These are phyloP conservation scores for Camellia oleifera DNA, from an alignment of 179 eudicot genomes.

Conservation along the genomic window DNA sequence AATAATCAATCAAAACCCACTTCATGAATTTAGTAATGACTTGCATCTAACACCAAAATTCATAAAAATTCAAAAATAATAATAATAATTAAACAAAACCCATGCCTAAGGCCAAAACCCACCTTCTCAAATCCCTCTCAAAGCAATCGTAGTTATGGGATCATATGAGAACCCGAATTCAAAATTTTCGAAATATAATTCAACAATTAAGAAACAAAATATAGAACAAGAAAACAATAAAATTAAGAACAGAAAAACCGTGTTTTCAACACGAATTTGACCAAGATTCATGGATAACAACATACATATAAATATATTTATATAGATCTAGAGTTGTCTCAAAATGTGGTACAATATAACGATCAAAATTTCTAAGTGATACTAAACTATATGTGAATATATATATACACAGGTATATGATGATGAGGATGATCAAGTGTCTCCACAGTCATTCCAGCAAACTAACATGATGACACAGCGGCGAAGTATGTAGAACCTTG, in stretches of 20 bases:
- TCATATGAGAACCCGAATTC: no score
- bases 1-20: no score
- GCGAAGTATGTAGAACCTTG: conserved; percentile 19
- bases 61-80: no score
- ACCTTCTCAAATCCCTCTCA: no score
- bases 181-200: no score
- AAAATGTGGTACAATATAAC: not conserved
- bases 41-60: no score
- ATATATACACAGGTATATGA: not conserved
- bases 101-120: not conserved
- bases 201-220: no score
- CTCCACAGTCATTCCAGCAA: conserved; percentile 16
- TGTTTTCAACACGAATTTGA: no score
- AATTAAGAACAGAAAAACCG: no score
- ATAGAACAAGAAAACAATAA: no score
- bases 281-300: not conserved
- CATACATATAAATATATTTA: not conserved
- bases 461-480: conserved; percentile 17
- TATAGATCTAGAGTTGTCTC: not conserved
- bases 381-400: not conserved
- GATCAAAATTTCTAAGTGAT: not conserved
- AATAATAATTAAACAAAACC: not conserved
- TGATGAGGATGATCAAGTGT: not conserved
- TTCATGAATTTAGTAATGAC: no score
- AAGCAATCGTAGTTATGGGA: no score